Evolutionary conservation across 2,329 filamentous ascomycete genomes (phyloP).

Genomic region (Penicillium sp.): DNA sequence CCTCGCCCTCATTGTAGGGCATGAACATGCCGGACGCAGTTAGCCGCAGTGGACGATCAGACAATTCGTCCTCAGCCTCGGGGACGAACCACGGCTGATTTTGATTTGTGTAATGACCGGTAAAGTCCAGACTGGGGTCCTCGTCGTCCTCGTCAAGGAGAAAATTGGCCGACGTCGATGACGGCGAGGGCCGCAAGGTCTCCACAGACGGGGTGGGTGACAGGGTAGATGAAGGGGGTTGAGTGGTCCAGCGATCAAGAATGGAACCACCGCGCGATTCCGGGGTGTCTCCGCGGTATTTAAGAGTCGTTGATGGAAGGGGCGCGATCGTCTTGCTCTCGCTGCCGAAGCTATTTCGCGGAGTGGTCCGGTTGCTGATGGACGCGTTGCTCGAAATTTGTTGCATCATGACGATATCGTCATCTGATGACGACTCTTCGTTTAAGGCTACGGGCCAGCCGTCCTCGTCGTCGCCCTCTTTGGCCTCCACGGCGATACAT

Average conservation of each 20-base stretch:
- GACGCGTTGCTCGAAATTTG: slow-evolving; percentile 53
- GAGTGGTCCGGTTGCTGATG: slow-evolving; percentile 53
- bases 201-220: slow-evolving; percentile 80
- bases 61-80: slow-evolving; percentile 54
- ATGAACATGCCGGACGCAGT: slow-evolving; percentile 89
- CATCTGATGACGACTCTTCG: slow-evolving; percentile 67
- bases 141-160: slow-evolving; percentile 62
- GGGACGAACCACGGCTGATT: slow-evolving; percentile 35
- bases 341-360: slow-evolving; percentile 53
- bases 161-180: slow-evolving; percentile 65
- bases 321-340: slow-evolving; percentile 86
- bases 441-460: slow-evolving; percentile 40
- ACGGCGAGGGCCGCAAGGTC: slow-evolving; percentile 69
- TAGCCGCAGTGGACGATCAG: slow-evolving; percentile 63
- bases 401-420: slow-evolving; percentile 81
- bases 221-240: slow-evolving; percentile 44
- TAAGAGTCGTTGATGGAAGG: slow-evolving; percentile 81
- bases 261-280: slow-evolving; percentile 49
- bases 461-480: slow-evolving; percentile 65
- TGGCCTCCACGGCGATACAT: slow-evolving; percentile 88
- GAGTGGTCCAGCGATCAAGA: slow-evolving; percentile 40
- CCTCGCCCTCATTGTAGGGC: slow-evolving; percentile 65
- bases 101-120: slow-evolving; percentile 24
- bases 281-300: slow-evolving; percentile 74
- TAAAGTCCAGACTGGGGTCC: slow-evolving; percentile 46